Evolutionary conservation across 768 basidiomycete species (phyloP), one percentile per base, ranked within the genome.

Genomic region (Myochromella boudieri): DNA sequence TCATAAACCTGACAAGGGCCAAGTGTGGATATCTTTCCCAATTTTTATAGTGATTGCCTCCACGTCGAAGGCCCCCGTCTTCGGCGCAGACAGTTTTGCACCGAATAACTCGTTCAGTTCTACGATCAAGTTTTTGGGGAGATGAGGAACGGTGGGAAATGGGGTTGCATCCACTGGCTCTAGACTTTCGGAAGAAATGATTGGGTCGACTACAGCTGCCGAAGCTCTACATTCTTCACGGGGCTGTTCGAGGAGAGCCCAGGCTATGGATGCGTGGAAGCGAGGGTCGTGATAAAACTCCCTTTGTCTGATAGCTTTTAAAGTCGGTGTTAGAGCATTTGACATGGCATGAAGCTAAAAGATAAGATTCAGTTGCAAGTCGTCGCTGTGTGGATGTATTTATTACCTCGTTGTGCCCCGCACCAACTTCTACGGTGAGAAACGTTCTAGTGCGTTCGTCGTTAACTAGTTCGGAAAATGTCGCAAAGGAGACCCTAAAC

Each of bases 191-290:
- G 14, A 34, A 6, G 33, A n/a, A 14, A 4, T 34, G 14, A 6
- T n/a, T n/a, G n/a, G 18, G 5, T n/a, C 33, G n/a, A 5, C 5
- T 5, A 4, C 33, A 12, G 5, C 14, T 34, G 33, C 5, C 6
- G 33, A 34, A 14, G 33, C 14, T 17, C 7, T 34, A 6, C 14
- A 6, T 34, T 34, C 7, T n/a, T 6, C n/a, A 34, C 14, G 18
- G 7, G 48, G 34, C 25, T 45, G 54, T 57, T 79, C 71, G 40
- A 91, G 77, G 34, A 92, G 72, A 11, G 84, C 82, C 94, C 95
- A 97, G 8, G 84, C 91, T 44, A 97, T 82, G 2, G 92, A 95
- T 10, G 87, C 78, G 60, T 97, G 95, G 59, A 94, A 97, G 36
- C 84, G 80, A 15, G 95, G 92, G 24, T 80, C 68, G 26, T 69